These are phyloP conservation scores for Solanum infundibuliforme DNA, from an alignment of 257 asterid genomes.

Conservation along the genomic window DNA sequence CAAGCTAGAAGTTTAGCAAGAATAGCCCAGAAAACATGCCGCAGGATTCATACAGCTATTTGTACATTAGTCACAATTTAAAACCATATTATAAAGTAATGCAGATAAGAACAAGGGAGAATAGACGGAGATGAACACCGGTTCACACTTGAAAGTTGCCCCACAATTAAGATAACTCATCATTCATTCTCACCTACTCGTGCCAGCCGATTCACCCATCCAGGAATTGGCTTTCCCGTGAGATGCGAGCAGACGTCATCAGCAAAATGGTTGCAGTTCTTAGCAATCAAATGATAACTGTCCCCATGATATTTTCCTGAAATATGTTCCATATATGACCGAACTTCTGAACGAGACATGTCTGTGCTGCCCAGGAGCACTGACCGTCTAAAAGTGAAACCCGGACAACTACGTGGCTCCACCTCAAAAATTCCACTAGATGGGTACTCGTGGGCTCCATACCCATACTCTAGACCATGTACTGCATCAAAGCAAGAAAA, in stretches of 20 bases:
- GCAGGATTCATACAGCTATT: not conserved
- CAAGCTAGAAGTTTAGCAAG: not conserved
- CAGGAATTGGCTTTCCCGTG: slow-evolving; percentile 77
- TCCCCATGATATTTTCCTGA: slow-evolving; percentile 73
- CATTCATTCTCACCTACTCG: slow-evolving; percentile 47
- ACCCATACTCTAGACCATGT: slow-evolving; percentile 81
- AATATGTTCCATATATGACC: slow-evolving; percentile 67
- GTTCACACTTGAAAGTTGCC: not conserved
- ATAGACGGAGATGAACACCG: not conserved
- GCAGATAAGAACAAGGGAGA: not conserved
- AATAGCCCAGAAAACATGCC: not conserved
- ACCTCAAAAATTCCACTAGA: slow-evolving; percentile 90
- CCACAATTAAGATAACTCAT: not conserved
- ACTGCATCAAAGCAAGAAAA: slow-evolving; percentile 24
- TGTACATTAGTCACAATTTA: not conserved
- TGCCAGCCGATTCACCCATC: slow-evolving; percentile 94
- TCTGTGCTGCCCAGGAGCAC: slow-evolving; percentile 69
- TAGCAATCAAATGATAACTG: slow-evolving; percentile 75
- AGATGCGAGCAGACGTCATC: slow-evolving; percentile 64
- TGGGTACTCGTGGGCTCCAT: slow-evolving; percentile 88
- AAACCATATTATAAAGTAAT: not conserved
- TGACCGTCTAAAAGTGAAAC: slow-evolving; percentile 73
- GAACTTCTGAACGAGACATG: slow-evolving; percentile 65
- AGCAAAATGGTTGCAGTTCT: slow-evolving; percentile 90
- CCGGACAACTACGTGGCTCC: slow-evolving; percentile 88